Conservation (phyloP, 2,329 filamentous ascomycete species). For the Leptodontidium sp. region DNA sequence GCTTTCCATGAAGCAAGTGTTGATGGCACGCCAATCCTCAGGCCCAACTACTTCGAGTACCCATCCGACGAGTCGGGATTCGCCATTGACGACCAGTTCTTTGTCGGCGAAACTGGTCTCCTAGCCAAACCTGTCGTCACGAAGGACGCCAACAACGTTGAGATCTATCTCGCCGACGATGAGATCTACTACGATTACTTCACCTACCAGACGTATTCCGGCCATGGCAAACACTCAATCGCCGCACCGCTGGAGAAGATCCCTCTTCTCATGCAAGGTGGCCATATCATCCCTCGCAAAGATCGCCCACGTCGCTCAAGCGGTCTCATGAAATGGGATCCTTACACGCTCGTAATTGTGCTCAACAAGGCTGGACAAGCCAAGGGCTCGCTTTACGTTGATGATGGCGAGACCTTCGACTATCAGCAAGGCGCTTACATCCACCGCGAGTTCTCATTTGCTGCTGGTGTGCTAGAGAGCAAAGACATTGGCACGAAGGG, state of each 20-base stretch:
- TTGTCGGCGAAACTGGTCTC: slow-evolving; percentile 86
- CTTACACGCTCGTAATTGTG: slow-evolving; percentile 88
- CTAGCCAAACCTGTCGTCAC: slow-evolving; percentile 91
- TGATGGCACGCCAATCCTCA: slow-evolving; percentile 85
- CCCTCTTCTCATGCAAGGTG: slow-evolving; percentile 90
- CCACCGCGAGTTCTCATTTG: slow-evolving; percentile 79
- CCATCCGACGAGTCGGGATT: slow-evolving; percentile 89
- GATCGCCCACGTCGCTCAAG: slow-evolving; percentile 87
- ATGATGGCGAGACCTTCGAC: slow-evolving; percentile 94
- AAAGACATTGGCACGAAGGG: slow-evolving; percentile 67
- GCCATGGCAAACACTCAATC: slow-evolving; percentile 74
- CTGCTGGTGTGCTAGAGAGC: slow-evolving; percentile 67
- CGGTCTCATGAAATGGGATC: slow-evolving; percentile 91
- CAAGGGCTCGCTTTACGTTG: slow-evolving; percentile 84
- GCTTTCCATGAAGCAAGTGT: slow-evolving; percentile 90
- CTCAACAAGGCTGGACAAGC: slow-evolving; percentile 75
- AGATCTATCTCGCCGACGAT: slow-evolving; percentile 88
- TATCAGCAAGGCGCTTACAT: slow-evolving; percentile 88
- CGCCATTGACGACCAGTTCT: slow-evolving; percentile 89
- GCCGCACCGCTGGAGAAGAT: slow-evolving; percentile 84
- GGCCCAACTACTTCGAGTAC: slow-evolving; percentile 93
- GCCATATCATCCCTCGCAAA: slow-evolving; percentile 89
- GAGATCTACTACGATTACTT: slow-evolving; percentile 97
- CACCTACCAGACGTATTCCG: slow-evolving; percentile 77
- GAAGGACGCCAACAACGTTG: slow-evolving; percentile 74